Evolutionary conservation across 805 yeast genomes (phyloP), one percentile per base, ranked within the genome.

Genomic region (Yamadazyma philogaea): DNA sequence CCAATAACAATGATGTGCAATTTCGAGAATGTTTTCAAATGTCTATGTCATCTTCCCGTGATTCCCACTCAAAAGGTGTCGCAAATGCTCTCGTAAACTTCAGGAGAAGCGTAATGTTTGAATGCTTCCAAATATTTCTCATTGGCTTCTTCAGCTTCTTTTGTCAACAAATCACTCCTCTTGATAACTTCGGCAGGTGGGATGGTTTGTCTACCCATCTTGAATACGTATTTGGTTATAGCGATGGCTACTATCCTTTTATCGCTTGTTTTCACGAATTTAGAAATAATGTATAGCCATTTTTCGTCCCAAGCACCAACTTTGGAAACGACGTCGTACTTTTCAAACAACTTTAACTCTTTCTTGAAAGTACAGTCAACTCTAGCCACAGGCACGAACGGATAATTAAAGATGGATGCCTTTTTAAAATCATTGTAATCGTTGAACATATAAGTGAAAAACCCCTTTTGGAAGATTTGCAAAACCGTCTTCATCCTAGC

Each of bases 301-400:
- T 89, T 90, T 26, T 77, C 70, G 63, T 87, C 93, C 96, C 96
- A 89, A 6, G 91, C 83, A 5, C 85, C 58, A 15, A 90, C 73
- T 30, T 78, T 68, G 2, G 84, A 74, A 27, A 68, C 66, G 17
- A 90, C 70, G 3, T 64, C 49, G 57, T 81, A 90, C 19, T 53
- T 52, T 42, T 75, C 77, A 55, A 81, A 86, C 1, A 91, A 83
- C 52, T 66, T 75, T 57, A 91, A 79, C 55, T 90, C 96, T 48
- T 74, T 77, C 47, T 82, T 72, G 64, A 87, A 90, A 20, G 76
- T 70, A 22, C 84, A 74, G 39, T 75, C 76, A 7, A 86, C 82
- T 7, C 82, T 74, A 1, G 87, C 96, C 19, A 90, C 82, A 0
- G 97, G 96, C 1, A 82, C 66, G 58, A 78, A 87, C 0, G 89